Evolutionary conservation across 1,139 yeast genomes (phyloP).

Genomic region (Insectozyma bohioensis): DNA sequence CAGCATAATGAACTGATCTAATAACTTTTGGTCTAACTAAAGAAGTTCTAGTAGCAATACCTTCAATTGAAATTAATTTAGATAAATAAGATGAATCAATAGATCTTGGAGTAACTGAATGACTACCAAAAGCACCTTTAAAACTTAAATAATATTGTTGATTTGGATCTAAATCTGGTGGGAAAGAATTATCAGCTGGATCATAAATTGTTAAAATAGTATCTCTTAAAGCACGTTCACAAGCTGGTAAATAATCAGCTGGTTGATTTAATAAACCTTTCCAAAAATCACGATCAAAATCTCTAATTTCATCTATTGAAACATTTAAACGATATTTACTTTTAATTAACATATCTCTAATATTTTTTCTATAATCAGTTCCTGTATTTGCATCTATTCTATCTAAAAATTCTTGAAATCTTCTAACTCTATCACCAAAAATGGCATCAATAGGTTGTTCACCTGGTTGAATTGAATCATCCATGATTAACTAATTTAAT

Average conservation of each 20-base stretch:
- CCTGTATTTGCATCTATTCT: constrained; percentile 37
- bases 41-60: constrained; percentile 93
- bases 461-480: constrained; percentile 14
- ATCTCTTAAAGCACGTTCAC: constrained; percentile 83
- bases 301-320: constrained; percentile 84
- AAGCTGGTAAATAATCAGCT: constrained; percentile 85
- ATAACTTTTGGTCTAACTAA: constrained; percentile 89
- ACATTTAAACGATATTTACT: constrained; percentile 69
- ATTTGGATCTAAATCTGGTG: constrained; percentile 52
- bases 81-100: constrained; percentile 76
- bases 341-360: constrained; percentile 67
- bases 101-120: constrained; percentile 85
- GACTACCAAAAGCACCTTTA: constrained; percentile 90
- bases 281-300: constrained; percentile 80
- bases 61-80: constrained; percentile 85
- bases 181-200: constrained; percentile 49
- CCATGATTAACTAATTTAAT: constrained; percentile 16
- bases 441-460: constrained; percentile 48
- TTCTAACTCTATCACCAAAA: constrained; percentile 79
- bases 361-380: constrained; percentile 66
- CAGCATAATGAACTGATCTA: constrained; percentile 93
- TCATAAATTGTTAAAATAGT: constrained; percentile 70
- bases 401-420: constrained; percentile 86
- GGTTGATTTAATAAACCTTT: constrained; percentile 73
- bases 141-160: constrained; percentile 78